These are phyloP conservation scores for Pyrenophora tritici-repentis DNA, from an alignment of 2,329 filamentous ascomycete genomes.

Conservation along the genomic window DNA sequence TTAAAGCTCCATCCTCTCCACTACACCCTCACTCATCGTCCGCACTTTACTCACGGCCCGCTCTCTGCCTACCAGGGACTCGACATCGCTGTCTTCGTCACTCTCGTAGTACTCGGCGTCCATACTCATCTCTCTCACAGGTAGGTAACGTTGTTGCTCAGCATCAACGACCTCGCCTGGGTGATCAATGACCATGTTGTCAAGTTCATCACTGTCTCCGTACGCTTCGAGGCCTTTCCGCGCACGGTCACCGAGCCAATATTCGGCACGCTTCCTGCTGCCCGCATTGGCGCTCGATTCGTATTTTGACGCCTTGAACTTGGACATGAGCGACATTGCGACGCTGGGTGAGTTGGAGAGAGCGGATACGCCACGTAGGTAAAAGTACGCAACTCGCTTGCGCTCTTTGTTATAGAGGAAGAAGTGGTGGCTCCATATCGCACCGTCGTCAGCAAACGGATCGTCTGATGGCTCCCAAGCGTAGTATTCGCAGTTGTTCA, in stretches of 20 bases:
- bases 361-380: conserved; percentile 84
- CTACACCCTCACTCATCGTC: conserved; percentile 59
- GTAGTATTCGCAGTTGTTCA: conserved; percentile 87
- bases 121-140: conserved; percentile 37
- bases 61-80: conserved; percentile 32
- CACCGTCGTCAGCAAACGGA: conserved; percentile 88
- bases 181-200: conserved; percentile 47
- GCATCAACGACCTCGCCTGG: conserved; percentile 47
- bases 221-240: conserved; percentile 52
- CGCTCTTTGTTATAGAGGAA: conserved; percentile 95
- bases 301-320: conserved; percentile 51
- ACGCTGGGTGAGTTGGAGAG: conserved; percentile 66
- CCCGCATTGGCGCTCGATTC: conserved; percentile 58
- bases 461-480: conserved; percentile 88
- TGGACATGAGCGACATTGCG: conserved; percentile 42
- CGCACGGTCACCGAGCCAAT: conserved; percentile 78
- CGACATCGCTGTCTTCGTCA: conserved; percentile 43
- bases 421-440: conserved; percentile 94
- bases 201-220: conserved; percentile 52
- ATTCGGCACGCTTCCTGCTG: conserved; percentile 79
- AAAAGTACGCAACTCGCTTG: conserved; percentile 93
- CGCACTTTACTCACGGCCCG: conserved; percentile 53
- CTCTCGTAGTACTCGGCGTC: conserved; percentile 39
- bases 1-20: conserved; percentile 59
- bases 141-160: conserved; percentile 46